Evolutionary conservation across 768 basidiomycete genomes (phyloP).

Genomic region (Lentinula guzmanii): DNA sequence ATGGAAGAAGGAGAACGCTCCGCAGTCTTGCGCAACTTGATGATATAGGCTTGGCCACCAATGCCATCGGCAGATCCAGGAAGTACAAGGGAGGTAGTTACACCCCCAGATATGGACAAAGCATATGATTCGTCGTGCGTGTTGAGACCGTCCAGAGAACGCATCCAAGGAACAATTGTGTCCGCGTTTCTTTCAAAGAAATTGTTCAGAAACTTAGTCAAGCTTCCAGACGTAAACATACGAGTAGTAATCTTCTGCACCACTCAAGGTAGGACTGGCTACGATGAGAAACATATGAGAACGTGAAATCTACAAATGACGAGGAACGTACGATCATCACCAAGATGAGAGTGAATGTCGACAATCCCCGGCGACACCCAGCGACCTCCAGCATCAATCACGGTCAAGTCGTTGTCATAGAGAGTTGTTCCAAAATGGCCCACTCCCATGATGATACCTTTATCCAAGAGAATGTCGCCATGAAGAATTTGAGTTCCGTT

Average conservation of each 20-base stretch:
- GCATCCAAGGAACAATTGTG: slow-evolving; percentile 47
- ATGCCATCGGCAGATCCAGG: slow-evolving; percentile 69
- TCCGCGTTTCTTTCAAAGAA: slow-evolving; percentile 19
- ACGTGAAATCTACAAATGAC: no score
- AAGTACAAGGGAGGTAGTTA: slow-evolving; percentile 69
- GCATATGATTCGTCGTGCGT: slow-evolving; percentile 68
- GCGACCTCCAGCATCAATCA: slow-evolving; percentile 40
- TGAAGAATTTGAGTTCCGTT: slow-evolving; percentile 39
- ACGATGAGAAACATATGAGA: neutral
- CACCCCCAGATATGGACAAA: slow-evolving; percentile 66
- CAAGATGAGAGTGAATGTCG: slow-evolving; percentile 45
- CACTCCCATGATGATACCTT: slow-evolving; percentile 34
- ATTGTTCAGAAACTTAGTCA: no score
- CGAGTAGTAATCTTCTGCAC: slow-evolving; percentile 50
- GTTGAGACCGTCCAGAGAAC: slow-evolving; percentile 69
- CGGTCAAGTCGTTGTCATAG: slow-evolving; percentile 20
- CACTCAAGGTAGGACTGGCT: slow-evolving; percentile 24
- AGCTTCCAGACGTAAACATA: neutral
- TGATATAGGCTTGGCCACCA: slow-evolving; percentile 72
- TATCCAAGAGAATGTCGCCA: slow-evolving; percentile 43
- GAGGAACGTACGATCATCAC: slow-evolving; percentile 8
- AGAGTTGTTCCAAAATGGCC: slow-evolving; percentile 20
- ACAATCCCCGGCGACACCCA: slow-evolving; percentile 58
- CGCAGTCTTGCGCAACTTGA: slow-evolving; percentile 70
- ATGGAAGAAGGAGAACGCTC: slow-evolving; percentile 70